A percentile compares a stretch with the other conserved stretches of the same genome.
Conservation (phyloP, 148 eudicot genomes). For the Bassia scoparia region DNA sequence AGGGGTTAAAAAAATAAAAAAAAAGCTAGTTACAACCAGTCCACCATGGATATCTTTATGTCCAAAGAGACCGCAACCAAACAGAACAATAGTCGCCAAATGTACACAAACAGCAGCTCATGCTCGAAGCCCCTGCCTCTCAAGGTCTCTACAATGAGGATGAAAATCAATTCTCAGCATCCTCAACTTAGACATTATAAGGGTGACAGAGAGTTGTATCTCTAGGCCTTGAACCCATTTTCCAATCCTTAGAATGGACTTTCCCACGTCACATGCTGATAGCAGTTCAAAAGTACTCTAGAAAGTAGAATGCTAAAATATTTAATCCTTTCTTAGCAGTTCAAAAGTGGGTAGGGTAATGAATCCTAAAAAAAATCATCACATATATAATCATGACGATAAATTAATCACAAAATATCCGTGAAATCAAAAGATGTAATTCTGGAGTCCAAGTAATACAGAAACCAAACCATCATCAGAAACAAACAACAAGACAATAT, state of each 20-base stretch:
- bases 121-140: too few relatives aligned
- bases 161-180: not conserved
- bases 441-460: not conserved
- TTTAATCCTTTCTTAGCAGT: not conserved
- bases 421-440: not conserved
- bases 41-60: not conserved
- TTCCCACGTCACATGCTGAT: not conserved
- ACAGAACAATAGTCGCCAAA: not conserved
- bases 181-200: not conserved
- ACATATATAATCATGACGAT: not conserved
- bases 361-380: not conserved
- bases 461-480: not conserved
- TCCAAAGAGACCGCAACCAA: not conserved
- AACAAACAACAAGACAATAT: not conserved
- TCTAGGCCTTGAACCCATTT: not conserved
- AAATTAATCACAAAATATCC: not conserved
- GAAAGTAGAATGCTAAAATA: not conserved
- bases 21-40: not conserved
- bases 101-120: too few relatives aligned
- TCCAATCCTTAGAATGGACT: not conserved
- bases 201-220: not conserved
- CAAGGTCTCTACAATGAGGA: too few relatives aligned
- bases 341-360: not conserved
- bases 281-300: too few relatives aligned
- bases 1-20: too few relatives aligned